These are phyloP conservation scores for Quercus robur DNA, from an alignment of 306 rosid genomes.

Conservation along the genomic window DNA sequence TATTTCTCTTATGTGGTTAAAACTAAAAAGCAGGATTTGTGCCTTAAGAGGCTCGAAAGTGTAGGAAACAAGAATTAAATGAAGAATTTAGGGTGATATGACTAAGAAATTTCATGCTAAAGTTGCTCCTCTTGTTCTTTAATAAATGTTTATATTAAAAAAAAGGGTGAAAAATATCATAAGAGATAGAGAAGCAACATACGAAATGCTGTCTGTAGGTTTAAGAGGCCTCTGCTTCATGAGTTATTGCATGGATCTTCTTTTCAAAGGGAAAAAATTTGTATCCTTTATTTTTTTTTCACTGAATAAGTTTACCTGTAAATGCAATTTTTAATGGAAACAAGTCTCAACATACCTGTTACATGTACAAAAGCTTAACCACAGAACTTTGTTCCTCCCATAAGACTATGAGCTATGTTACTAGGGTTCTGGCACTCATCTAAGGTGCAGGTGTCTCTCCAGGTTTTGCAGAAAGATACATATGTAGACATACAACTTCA, in stretches of 20 bases:
- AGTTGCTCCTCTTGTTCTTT: not conserved
- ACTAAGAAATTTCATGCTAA: not conserved
- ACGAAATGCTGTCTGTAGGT: not conserved
- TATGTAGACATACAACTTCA: not conserved
- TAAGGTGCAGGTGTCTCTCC: not conserved
- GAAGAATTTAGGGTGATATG: not conserved
- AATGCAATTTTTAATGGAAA: not conserved
- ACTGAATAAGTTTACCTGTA: not conserved
- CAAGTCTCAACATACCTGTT: not conserved
- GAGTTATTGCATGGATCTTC: not conserved
- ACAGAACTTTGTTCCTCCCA: not conserved
- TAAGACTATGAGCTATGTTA: not conserved
- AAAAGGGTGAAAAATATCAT: not conserved
- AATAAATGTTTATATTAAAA: not conserved
- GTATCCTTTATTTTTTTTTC: not conserved
- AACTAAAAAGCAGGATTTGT: not conserved
- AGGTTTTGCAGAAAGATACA: not conserved
- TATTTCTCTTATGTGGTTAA: not conserved
- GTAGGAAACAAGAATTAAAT: not conserved
- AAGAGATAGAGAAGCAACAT: not conserved
- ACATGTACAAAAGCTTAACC: not conserved
- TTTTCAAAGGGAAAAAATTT: too few relatives aligned
- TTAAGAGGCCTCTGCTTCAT: not conserved
- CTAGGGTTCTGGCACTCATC: not conserved
- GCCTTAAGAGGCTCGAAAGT: not conserved